Conservation (phyloP, 1,284 basidiomycete genomes). For the Cutaneotrichosporon cavernicola region DNA sequence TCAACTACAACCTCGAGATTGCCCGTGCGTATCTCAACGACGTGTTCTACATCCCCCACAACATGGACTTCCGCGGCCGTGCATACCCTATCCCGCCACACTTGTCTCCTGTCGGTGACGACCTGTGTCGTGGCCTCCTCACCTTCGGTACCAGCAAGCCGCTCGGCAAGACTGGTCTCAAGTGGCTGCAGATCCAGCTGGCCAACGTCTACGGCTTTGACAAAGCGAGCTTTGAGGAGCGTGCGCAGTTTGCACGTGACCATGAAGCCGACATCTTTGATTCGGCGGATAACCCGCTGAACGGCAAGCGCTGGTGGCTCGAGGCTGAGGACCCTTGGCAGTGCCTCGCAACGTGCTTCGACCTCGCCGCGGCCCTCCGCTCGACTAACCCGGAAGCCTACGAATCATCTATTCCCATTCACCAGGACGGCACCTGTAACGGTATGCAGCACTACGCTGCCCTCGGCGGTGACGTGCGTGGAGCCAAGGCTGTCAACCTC, state of each 20-base stretch:
- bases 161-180: slow-evolving; percentile 73
- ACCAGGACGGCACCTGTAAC: slow-evolving; percentile 99
- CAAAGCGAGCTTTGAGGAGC: slow-evolving; percentile 91
- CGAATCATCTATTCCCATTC: slow-evolving; percentile 78
- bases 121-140: slow-evolving; percentile 85
- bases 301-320: slow-evolving; percentile 83
- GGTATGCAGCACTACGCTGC: slow-evolving; percentile 99
- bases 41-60: slow-evolving; percentile 91
- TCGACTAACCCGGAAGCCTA: slow-evolving; percentile 71
- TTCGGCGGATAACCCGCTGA: slow-evolving; percentile 76
- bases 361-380: slow-evolving; percentile 74
- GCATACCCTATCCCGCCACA: slow-evolving; percentile 97
- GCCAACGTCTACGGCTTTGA: slow-evolving; percentile 93
- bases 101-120: slow-evolving; percentile 93
- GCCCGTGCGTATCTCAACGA: slow-evolving; percentile 68
- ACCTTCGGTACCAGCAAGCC: slow-evolving; percentile 78
- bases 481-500: slow-evolving; percentile 92
- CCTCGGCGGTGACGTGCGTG: slow-evolving; percentile 85
- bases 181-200: slow-evolving; percentile 89
- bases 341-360: slow-evolving; percentile 87
- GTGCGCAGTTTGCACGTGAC: slow-evolving; percentile 73
- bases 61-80: slow-evolving; percentile 95
- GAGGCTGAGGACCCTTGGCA: slow-evolving; percentile 97
- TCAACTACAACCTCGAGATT: slow-evolving; percentile 98
- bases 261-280: slow-evolving; percentile 77